Evolutionary conservation across 2,329 filamentous ascomycete genomes (phyloP).

Genomic region (Thelonectria olida): DNA sequence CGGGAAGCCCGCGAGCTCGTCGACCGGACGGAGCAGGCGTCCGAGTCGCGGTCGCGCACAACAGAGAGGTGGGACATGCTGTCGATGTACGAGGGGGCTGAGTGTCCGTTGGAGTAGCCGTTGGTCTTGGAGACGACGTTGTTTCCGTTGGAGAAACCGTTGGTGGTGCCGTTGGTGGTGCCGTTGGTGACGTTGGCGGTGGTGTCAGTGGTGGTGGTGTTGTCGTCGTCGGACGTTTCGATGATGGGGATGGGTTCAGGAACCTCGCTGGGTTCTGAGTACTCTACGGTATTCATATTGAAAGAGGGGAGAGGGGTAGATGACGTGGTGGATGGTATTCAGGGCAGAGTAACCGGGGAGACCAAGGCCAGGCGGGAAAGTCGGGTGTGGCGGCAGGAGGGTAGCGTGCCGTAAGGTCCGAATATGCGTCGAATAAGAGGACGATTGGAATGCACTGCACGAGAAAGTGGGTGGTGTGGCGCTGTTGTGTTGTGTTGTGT

Average conservation of each 20-base stretch:
- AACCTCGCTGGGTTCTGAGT: conserved; percentile 32
- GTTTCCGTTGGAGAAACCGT: neutral
- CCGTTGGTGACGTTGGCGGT: conserved; percentile 21
- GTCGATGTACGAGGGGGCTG: conserved; percentile 26
- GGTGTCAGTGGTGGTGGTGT: conserved; percentile 5
- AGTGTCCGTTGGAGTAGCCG: conserved; percentile 43
- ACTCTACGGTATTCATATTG: conserved; percentile 37
- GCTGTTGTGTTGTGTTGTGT: too few relatives aligned
- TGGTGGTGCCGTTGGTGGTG: conserved; percentile 40
- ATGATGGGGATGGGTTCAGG: conserved; percentile 39
- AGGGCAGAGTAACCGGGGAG: neutral
- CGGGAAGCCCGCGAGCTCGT: conserved; percentile 36
- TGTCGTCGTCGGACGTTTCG: conserved; percentile 45
- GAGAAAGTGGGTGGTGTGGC: neutral
- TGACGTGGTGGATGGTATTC: conserved; percentile 7
- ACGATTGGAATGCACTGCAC: neutral
- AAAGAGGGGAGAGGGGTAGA: conserved; percentile 25
- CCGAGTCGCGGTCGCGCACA: conserved; percentile 45
- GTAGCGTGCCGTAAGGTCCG: conserved; percentile 20
- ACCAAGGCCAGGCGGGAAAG: conserved; percentile 2
- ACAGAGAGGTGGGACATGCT: conserved; percentile 62
- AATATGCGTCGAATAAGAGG: neutral
- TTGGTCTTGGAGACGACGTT: conserved; percentile 5
- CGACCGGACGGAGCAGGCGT: conserved; percentile 40
- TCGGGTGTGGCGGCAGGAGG: conserved; percentile 21